A percentile compares a stretch with the other conserved stretches of the same genome.
Conservation (phyloP, 257 asterid species). For the Solanum virginianum region DNA sequence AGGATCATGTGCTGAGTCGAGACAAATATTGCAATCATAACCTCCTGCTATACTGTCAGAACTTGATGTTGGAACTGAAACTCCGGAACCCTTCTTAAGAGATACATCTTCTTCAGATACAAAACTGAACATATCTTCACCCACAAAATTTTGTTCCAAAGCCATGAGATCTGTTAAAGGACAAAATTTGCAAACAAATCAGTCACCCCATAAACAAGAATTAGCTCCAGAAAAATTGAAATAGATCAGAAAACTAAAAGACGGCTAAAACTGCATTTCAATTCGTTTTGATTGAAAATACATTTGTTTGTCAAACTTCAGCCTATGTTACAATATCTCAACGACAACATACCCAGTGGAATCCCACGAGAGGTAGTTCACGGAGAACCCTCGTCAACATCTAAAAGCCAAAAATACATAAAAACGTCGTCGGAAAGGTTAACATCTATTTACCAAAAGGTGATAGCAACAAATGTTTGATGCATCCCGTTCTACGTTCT, state of each 20-base stretch:
- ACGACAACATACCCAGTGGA: too few species aligned
- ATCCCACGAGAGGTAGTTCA: too few species aligned
- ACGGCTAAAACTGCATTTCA: neutral
- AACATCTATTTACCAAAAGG: neutral
- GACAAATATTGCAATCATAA: constrained; percentile 82
- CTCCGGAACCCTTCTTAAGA: constrained; percentile 20
- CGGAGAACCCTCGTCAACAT: too few species aligned
- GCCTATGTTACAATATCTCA: too few species aligned
- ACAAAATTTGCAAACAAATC: neutral
- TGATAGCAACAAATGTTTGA: neutral
- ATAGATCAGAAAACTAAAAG: neutral
- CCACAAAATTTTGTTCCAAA: constrained; percentile 22
- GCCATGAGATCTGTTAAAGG: constrained; percentile 50
- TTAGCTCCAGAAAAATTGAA: neutral
- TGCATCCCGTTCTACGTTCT: neutral
- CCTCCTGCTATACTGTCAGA: constrained; percentile 41
- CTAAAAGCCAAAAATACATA: neutral
- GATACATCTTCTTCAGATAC: constrained; percentile 33
- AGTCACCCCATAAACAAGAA: neutral
- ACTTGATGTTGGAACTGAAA: constrained; percentile 15
- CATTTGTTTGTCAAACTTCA: neutral
- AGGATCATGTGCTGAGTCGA: constrained; percentile 72
- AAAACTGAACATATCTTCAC: constrained; percentile 20
- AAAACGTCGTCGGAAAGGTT: neutral
- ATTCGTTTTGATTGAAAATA: neutral